A percentile compares a stretch with the other conserved stretches of the same genome.
Conservation (phyloP, 2,329 filamentous ascomycete species). For the Venturia carpophila region DNA sequence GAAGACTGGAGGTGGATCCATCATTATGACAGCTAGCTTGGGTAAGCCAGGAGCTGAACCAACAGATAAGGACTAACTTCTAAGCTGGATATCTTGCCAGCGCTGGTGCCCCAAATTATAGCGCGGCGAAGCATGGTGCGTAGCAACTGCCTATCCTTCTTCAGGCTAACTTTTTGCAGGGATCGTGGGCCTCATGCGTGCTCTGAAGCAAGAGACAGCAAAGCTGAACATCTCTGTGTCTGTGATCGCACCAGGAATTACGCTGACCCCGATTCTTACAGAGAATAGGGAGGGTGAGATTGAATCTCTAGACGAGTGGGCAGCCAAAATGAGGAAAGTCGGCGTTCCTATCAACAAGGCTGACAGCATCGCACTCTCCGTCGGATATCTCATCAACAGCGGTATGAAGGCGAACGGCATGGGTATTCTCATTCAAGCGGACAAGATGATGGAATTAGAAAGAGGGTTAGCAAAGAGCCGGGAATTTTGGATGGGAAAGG, state of each 20-base stretch:
- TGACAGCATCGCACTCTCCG: constrained; percentile 37
- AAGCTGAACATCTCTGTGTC: constrained; percentile 40
- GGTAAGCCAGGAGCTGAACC: neutral
- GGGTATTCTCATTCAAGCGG: constrained; percentile 40
- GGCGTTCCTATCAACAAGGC: constrained; percentile 43
- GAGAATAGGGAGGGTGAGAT: constrained; percentile 26
- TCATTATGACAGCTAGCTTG: constrained; percentile 42
- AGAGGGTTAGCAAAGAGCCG: constrained; percentile 39
- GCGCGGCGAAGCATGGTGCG: constrained; percentile 43
- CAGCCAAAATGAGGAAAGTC: constrained; percentile 35
- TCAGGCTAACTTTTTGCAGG: constrained; percentile 22
- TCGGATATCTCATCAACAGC: constrained; percentile 39
- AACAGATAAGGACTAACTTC: neutral
- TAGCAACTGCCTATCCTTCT: constrained; percentile 12
- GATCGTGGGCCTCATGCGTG: constrained; percentile 43
- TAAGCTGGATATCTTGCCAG: constrained; percentile 41
- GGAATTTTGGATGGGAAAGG: constrained; percentile 42
- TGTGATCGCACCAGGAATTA: constrained; percentile 43
- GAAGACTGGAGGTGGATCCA: constrained; percentile 37
- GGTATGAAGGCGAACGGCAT: constrained; percentile 39
- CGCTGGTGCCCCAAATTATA: constrained; percentile 42
- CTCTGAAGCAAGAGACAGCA: constrained; percentile 42
- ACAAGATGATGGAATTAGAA: constrained; percentile 39
- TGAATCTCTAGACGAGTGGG: constrained; percentile 34
- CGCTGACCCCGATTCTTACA: constrained; percentile 39